Evolutionary conservation across 495 filamentous ascomycete genomes (phyloP).

Genomic region (Chaetomium cochliodes): DNA sequence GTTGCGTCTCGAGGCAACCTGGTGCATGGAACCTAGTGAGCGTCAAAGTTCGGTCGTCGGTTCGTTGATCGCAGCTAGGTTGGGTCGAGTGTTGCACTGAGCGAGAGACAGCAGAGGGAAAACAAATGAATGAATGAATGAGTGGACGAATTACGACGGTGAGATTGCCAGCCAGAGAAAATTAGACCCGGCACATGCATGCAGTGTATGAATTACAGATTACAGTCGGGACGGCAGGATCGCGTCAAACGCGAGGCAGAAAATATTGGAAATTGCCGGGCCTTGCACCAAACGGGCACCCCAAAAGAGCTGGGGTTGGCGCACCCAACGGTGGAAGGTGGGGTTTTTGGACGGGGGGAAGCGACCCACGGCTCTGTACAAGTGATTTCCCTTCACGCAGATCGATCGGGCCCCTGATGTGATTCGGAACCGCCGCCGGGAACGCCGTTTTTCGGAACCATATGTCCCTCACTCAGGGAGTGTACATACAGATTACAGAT

Average conservation of each 20-base stretch:
- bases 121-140: background rate
- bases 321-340: constrained; percentile 11
- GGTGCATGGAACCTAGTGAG: background rate
- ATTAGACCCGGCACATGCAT: background rate
- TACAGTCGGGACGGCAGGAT: background rate
- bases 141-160: background rate
- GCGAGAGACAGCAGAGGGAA: background rate
- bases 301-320: constrained; percentile 7
- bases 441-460: background rate
- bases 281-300: background rate
- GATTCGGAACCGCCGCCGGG: background rate
- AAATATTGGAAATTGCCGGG: constrained; percentile 22
- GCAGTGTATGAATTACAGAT: no score
- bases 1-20: background rate
- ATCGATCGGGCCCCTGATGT: constrained; percentile 8
- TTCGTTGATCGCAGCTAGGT: background rate
- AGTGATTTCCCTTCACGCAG: constrained; percentile 6
- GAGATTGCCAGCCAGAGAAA: constrained; percentile 5
- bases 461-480: no score
- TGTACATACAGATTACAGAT: no score
- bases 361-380: constrained; percentile 11
- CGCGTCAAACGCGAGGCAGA: constrained; percentile 13
- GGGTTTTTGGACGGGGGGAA: background rate
- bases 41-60: background rate
- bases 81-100: background rate